Evolutionary conservation across 2,329 filamentous ascomycete species (phyloP).

Genomic region (Colletotrichum lentis): DNA sequence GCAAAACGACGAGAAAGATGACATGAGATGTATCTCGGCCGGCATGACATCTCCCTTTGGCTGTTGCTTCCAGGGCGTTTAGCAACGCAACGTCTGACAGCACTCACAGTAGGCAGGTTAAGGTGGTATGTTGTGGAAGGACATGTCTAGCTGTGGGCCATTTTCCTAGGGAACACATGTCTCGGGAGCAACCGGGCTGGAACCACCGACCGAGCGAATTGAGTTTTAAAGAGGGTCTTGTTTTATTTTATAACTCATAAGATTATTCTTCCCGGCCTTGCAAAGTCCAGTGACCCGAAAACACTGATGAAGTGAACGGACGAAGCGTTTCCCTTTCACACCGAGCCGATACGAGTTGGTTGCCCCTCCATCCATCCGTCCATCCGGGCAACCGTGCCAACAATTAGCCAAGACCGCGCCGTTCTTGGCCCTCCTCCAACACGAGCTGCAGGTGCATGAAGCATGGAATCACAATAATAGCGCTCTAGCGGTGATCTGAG

Average conservation of each 20-base stretch:
- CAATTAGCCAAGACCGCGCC: slow-evolving; percentile 4
- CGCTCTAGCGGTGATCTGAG: neutral
- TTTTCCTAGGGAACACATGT: neutral
- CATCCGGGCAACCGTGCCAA: neutral
- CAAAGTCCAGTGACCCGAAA: too few species aligned
- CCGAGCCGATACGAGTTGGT: slow-evolving; percentile 11
- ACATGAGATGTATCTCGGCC: slow-evolving; percentile 9
- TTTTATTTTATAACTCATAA: neutral
- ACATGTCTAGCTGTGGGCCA: neutral
- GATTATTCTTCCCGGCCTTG: too few species aligned
- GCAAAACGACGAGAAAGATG: slow-evolving; percentile 20
- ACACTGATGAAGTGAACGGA: neutral
- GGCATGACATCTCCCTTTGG: neutral
- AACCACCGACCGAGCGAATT: neutral
- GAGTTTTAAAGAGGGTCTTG: neutral
- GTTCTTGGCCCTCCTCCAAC: neutral
- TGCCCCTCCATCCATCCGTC: too few species aligned
- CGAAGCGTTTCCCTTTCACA: neutral
- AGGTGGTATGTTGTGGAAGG: neutral
- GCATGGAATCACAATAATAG: neutral
- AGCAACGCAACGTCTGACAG: neutral
- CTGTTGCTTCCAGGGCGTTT: slow-evolving; percentile 4
- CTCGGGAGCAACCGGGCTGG: neutral
- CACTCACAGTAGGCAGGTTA: neutral
- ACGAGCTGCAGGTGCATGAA: slow-evolving; percentile 25